These are phyloP conservation scores for Sisymbrium altissimum DNA, from an alignment of 345 rosid genomes.

Conservation along the genomic window DNA sequence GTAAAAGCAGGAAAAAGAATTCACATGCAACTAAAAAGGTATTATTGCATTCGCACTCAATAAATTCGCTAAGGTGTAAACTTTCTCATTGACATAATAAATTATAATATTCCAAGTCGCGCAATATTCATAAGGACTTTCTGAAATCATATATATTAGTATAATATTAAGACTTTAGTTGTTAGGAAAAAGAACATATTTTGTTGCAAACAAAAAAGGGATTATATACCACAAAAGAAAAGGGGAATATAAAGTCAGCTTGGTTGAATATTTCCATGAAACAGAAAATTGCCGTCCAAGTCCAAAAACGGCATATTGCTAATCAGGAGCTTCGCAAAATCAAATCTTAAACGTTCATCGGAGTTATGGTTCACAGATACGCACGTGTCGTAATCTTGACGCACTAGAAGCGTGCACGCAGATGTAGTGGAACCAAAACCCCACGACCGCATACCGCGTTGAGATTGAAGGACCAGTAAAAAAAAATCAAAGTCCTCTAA, in stretches of 20 bases:
- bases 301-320: background rate
- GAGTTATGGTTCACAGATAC: background rate
- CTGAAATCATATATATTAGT: background rate
- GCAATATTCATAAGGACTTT: background rate
- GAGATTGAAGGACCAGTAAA: background rate
- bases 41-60: background rate
- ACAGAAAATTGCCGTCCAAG: conserved; percentile 20
- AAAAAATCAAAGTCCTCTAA: conserved; percentile 14
- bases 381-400: conserved; percentile 13
- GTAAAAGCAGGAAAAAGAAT: background rate
- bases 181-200: background rate
- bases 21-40: background rate
- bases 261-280: conserved; percentile 25
- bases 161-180: conserved; percentile 7
- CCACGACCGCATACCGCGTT: conserved; percentile 15
- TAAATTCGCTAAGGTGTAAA: background rate
- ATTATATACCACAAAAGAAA: background rate
- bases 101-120: background rate
- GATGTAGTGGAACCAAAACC: conserved; percentile 14
- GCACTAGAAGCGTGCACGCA: conserved; percentile 12
- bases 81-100: background rate
- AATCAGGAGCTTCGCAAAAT: background rate
- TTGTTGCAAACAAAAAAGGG: background rate
- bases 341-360: conserved; percentile 11
- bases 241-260: conserved; percentile 7